These are phyloP conservation scores for Teunomyces tritomae DNA, from an alignment of 805 yeast genomes.

Conservation along the genomic window DNA sequence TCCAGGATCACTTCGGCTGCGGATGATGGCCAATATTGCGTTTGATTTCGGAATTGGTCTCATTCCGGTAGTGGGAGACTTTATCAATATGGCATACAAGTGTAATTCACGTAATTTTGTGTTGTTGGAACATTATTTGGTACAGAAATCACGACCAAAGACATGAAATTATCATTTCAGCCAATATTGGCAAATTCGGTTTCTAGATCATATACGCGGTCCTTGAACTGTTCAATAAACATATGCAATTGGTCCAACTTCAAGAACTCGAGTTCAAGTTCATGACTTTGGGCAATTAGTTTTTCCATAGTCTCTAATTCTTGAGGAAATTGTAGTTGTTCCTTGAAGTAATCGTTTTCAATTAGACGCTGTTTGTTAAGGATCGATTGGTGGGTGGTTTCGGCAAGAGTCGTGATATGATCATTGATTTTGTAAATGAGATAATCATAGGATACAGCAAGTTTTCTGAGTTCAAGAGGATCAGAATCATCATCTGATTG, in stretches of 20 bases:
- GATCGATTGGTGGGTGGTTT: slow-evolving; percentile 33
- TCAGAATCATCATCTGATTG: slow-evolving; percentile 30
- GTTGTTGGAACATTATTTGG: slow-evolving; percentile 33
- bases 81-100: slow-evolving; percentile 21
- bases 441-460: slow-evolving; percentile 64
- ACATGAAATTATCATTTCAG: not conserved
- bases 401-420: slow-evolving; percentile 47
- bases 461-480: slow-evolving; percentile 58
- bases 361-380: slow-evolving; percentile 28
- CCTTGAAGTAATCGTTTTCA: slow-evolving; percentile 16
- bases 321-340: slow-evolving; percentile 30
- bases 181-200: slow-evolving; percentile 6
- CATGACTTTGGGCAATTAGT: slow-evolving; percentile 45
- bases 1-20: slow-evolving; percentile 26
- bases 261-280: slow-evolving; percentile 49
- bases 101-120: slow-evolving; percentile 25
- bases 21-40: slow-evolving; percentile 38
- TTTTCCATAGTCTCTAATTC: slow-evolving; percentile 40
- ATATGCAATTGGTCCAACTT: slow-evolving; percentile 50
- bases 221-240: slow-evolving; percentile 25
- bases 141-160: slow-evolving; percentile 24
- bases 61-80: slow-evolving; percentile 23
- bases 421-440: slow-evolving; percentile 61
- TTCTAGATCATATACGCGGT: slow-evolving; percentile 17
- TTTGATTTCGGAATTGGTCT: slow-evolving; percentile 41